Evolutionary conservation across 371 early-diverging fungal genomes (phyloP).

Genomic region (Hamiltosporidium magnivora): DNA sequence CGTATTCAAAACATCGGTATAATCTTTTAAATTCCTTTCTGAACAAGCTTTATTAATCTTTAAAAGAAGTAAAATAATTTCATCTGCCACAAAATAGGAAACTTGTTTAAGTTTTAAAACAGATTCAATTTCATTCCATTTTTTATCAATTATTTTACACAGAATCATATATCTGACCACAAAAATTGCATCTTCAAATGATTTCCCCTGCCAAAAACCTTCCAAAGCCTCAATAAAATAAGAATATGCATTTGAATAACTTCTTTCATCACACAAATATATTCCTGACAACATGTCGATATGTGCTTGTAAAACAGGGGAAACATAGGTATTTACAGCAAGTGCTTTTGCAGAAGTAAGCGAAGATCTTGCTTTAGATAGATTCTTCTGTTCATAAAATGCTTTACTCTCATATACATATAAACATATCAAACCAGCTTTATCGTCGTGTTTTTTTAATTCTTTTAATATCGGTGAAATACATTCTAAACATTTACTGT

Average conservation of each 20-base stretch:
- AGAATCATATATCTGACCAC: constrained; percentile 51
- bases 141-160: constrained; percentile 42
- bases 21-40: constrained; percentile 40
- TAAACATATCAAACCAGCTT: constrained; percentile 43
- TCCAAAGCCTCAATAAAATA: constrained; percentile 56
- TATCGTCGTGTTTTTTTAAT: constrained; percentile 55
- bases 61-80: constrained; percentile 33
- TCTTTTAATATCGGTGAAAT: constrained; percentile 41
- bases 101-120: constrained; percentile 36
- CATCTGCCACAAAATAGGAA: constrained; percentile 15
- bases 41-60: constrained; percentile 28
- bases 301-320: constrained; percentile 51
- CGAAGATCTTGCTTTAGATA: constrained; percentile 41
- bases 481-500: constrained; percentile 38
- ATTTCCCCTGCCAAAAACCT: constrained; percentile 43
- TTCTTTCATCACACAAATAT: constrained; percentile 53
- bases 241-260: constrained; percentile 46
- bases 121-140: constrained; percentile 36
- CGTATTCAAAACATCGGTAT: constrained; percentile 32
- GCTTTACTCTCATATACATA: constrained; percentile 55
- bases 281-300: constrained; percentile 56
- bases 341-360: constrained; percentile 54
- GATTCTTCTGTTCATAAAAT: constrained; percentile 49
- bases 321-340: constrained; percentile 48
- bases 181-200: constrained; percentile 19